Evolutionary conservation across 371 early-diverging fungal species (phyloP).

Genomic region (Dinochytrium kinnereticum): DNA sequence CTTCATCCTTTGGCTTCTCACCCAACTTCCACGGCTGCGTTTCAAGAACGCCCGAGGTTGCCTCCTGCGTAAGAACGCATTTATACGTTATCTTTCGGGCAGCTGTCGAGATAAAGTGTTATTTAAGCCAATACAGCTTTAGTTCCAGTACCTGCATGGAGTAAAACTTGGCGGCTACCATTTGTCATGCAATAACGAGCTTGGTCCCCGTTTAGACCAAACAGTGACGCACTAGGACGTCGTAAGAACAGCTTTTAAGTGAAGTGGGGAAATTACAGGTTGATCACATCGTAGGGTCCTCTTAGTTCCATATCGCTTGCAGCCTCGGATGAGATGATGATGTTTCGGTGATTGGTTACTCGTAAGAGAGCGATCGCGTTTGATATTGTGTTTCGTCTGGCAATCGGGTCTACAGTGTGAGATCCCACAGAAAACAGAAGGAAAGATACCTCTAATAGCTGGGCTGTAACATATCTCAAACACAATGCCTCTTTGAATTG

Average conservation of each 20-base stretch:
- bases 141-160: slow-evolving; percentile 60
- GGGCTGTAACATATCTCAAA: slow-evolving; percentile 88
- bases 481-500: slow-evolving; percentile 77
- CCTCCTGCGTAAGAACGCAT: slow-evolving; percentile 58
- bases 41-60: slow-evolving; percentile 32
- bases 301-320: slow-evolving; percentile 77
- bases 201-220: slow-evolving; percentile 61
- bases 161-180: slow-evolving; percentile 58
- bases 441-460: slow-evolving; percentile 66
- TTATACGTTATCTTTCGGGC: slow-evolving; percentile 63
- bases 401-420: slow-evolving; percentile 56
- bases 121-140: background rate
- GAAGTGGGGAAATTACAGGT: too few species aligned
- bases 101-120: slow-evolving; percentile 44
- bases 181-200: slow-evolving; percentile 60
- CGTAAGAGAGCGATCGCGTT: slow-evolving; percentile 80
- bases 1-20: slow-evolving; percentile 29
- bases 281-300: slow-evolving; percentile 83
- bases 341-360: slow-evolving; percentile 81
- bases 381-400: slow-evolving; percentile 68
- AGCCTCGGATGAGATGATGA: slow-evolving; percentile 88
- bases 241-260: background rate
- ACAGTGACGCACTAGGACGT: slow-evolving; percentile 51
- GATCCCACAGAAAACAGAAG: background rate
- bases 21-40: slow-evolving; percentile 46